These are phyloP conservation scores for Theileria annulata DNA, from an alignment of 169 alveolate species.

Conservation along the genomic window DNA sequence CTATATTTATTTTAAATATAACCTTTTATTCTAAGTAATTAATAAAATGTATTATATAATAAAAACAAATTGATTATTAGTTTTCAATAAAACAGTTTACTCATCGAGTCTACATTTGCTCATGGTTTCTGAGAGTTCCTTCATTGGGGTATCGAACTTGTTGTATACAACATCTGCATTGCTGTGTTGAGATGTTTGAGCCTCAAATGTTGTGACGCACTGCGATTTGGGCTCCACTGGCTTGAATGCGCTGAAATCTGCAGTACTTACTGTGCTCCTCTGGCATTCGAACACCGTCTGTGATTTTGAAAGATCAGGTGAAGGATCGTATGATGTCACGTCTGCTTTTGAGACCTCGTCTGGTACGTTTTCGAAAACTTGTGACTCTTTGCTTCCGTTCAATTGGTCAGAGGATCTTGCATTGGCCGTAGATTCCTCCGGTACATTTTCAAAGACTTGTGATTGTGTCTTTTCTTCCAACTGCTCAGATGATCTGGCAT, in stretches of 20 bases:
- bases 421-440: constrained; percentile 36
- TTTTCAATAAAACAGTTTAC: neutral
- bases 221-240: constrained; percentile 36
- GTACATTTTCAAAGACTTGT: constrained; percentile 48
- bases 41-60: neutral
- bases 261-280: constrained; percentile 28
- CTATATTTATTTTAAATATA: too few species aligned
- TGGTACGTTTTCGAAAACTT: constrained; percentile 55
- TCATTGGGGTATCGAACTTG: constrained; percentile 35
- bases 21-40: neutral
- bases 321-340: constrained; percentile 34
- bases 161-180: constrained; percentile 38
- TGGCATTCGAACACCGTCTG: constrained; percentile 40
- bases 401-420: constrained; percentile 20
- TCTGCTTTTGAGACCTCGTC: constrained; percentile 37
- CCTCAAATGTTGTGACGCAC: constrained; percentile 57
- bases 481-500: constrained; percentile 33
- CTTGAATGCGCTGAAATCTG: constrained; percentile 35
- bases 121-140: constrained; percentile 62
- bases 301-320: constrained; percentile 4
- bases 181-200: constrained; percentile 37
- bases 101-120: constrained; percentile 51
- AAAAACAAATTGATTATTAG: neutral
- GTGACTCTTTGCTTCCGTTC: constrained; percentile 13
- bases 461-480: neutral